Percentiles rank a stretch among this genome's conserved stretches.
Evolutionary conservation across 805 yeast genomes (phyloP).

Genomic region (Saturnispora diversa): DNA sequence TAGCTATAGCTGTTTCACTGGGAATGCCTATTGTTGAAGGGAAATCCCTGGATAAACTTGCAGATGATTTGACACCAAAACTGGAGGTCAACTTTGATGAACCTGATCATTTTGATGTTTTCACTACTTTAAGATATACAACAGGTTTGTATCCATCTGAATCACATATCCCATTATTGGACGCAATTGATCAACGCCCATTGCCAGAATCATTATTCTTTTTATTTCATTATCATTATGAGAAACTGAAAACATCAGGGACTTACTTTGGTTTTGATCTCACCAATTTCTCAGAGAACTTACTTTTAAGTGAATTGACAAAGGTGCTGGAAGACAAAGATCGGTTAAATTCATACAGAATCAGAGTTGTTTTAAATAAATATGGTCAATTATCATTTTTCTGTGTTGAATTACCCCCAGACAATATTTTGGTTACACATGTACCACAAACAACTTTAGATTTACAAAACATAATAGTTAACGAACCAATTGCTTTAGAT

Average conservation of each 20-base stretch:
- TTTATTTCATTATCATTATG: constrained; percentile 54
- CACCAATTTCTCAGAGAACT: constrained; percentile 30
- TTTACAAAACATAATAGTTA: constrained; percentile 1
- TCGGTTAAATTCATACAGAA: constrained; percentile 34
- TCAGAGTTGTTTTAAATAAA: constrained; percentile 38
- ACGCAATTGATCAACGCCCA: constrained; percentile 22
- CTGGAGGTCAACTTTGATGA: constrained; percentile 64
- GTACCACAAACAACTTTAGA: constrained; percentile 10
- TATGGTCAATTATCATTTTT: constrained; percentile 26
- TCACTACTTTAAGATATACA: constrained; percentile 72
- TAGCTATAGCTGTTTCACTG: no score
- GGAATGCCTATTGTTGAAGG: no score
- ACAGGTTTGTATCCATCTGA: constrained; percentile 38
- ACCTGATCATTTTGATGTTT: constrained; percentile 47
- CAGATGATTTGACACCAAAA: constrained; percentile 73
- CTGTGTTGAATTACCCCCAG: constrained; percentile 20
- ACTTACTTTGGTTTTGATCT: constrained; percentile 44
- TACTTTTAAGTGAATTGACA: constrained; percentile 37
- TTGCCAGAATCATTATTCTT: constrained; percentile 40
- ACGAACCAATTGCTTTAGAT: constrained; percentile 1
- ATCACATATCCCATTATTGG: constrained; percentile 13
- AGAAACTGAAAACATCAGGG: constrained; percentile 48
- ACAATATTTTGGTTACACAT: constrained; percentile 4
- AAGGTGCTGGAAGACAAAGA: constrained; percentile 28
- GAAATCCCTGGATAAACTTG: constrained; percentile 70